A percentile compares a stretch with the other conserved stretches of the same genome.
Conservation (phyloP, 2,329 filamentous ascomycete genomes). For the Fusarium udum region DNA sequence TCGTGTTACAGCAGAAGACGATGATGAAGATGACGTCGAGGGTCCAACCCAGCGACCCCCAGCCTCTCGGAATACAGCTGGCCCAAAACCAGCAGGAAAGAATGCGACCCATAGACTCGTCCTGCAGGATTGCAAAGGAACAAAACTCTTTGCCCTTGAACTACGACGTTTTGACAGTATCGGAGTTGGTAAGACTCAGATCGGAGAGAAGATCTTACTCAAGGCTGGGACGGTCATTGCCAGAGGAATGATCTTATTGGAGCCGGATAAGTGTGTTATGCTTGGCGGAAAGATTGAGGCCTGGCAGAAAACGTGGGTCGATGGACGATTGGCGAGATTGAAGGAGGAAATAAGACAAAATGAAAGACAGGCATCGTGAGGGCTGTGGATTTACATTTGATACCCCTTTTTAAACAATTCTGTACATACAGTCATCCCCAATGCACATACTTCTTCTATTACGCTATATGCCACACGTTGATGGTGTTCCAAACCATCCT, state of each 20-base stretch:
- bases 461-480: background rate
- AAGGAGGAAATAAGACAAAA: slow-evolving; percentile 64
- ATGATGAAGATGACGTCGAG: slow-evolving; percentile 59
- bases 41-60: slow-evolving; percentile 41
- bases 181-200: slow-evolving; percentile 69
- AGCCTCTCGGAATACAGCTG: slow-evolving; percentile 13
- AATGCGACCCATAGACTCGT: slow-evolving; percentile 80
- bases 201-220: slow-evolving; percentile 85
- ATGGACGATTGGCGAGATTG: slow-evolving; percentile 74
- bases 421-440: background rate
- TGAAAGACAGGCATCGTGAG: slow-evolving; percentile 16
- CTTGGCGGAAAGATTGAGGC: slow-evolving; percentile 89
- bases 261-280: slow-evolving; percentile 72
- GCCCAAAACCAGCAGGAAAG: slow-evolving; percentile 42
- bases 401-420: slow-evolving; percentile 24
- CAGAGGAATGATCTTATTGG: slow-evolving; percentile 81
- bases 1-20: slow-evolving; percentile 62
- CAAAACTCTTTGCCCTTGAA: slow-evolving; percentile 77
- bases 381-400: slow-evolving; percentile 16
- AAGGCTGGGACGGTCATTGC: slow-evolving; percentile 71
- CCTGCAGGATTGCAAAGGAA: slow-evolving; percentile 80
- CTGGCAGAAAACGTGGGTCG: slow-evolving; percentile 81
- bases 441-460: background rate
- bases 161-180: slow-evolving; percentile 72
- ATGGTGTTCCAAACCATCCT: slow-evolving; percentile 1